Evolutionary conservation across 2,329 filamentous ascomycete genomes (phyloP).

Genomic region (Cercospora zeae-maydis): DNA sequence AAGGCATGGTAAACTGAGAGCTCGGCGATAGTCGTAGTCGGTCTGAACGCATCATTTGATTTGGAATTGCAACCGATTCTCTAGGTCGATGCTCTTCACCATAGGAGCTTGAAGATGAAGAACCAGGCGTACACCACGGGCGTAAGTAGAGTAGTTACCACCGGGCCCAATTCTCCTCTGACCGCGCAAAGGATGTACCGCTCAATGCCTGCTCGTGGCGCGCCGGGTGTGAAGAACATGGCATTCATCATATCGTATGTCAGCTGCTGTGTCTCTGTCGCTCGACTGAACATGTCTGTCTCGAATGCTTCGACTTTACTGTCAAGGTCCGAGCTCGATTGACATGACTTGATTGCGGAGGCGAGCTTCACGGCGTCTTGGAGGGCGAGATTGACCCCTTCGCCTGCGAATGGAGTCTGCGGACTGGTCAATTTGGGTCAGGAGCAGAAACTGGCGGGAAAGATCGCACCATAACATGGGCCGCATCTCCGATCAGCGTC

Average conservation of each 20-base stretch:
- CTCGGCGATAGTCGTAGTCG: background rate
- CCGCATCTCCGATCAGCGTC: conserved; percentile 43
- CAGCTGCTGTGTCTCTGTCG: conserved; percentile 35
- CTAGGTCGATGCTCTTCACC: conserved; percentile 9
- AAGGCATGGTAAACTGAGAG: background rate
- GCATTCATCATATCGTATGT: conserved; percentile 47
- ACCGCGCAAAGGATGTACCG: conserved; percentile 31
- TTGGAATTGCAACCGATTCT: background rate
- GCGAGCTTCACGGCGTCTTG: conserved; percentile 30
- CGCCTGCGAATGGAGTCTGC: conserved; percentile 28
- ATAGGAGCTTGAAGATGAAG: conserved; percentile 32
- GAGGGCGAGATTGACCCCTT: conserved; percentile 22
- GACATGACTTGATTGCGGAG: conserved; percentile 34
- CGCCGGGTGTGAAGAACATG: conserved; percentile 49
- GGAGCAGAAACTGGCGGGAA: background rate
- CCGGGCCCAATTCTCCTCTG: conserved; percentile 23
- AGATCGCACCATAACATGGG: conserved; percentile 36
- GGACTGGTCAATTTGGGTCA: background rate
- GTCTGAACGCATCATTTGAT: background rate
- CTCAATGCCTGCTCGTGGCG: conserved; percentile 46
- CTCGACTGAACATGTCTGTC: conserved; percentile 38
- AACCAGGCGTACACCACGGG: conserved; percentile 33
- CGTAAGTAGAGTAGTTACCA: conserved; percentile 20
- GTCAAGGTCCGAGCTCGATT: conserved; percentile 28
- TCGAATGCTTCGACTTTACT: conserved; percentile 35